Conservation (phyloP, 2,329 filamentous ascomycete species). For the Furcasterigmium sp. region DNA sequence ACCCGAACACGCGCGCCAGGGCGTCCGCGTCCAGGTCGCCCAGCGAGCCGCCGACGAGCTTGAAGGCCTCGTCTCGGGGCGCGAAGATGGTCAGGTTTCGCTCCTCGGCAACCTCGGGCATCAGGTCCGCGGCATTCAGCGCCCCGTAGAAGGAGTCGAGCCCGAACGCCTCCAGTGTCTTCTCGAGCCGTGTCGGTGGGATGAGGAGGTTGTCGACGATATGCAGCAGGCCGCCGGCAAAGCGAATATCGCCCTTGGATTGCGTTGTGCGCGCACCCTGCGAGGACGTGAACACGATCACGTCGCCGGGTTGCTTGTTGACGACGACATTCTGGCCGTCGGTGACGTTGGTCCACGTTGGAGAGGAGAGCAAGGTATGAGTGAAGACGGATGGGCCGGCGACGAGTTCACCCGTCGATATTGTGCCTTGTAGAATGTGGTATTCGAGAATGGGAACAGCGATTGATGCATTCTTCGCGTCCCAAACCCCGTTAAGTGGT, state of each 20-base stretch:
- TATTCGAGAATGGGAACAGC: conserved; percentile 51
- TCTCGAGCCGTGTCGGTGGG: conserved; percentile 33
- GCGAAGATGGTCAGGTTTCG: conserved; percentile 50
- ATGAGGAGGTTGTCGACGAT: conserved; percentile 46
- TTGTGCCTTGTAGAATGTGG: conserved; percentile 52
- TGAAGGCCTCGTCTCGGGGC: conserved; percentile 46
- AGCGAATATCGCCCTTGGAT: conserved; percentile 35
- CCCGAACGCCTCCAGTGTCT: conserved; percentile 26
- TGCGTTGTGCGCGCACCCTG: conserved; percentile 36
- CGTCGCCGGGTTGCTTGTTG: conserved; percentile 34
- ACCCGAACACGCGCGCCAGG: conserved; percentile 41
- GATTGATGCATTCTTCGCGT: conserved; percentile 36
- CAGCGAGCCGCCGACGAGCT: conserved; percentile 37
- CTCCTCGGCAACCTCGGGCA: conserved; percentile 34
- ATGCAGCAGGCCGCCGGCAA: conserved; percentile 45
- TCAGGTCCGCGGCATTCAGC: conserved; percentile 26
- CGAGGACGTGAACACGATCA: conserved; percentile 32
- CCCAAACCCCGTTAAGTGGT: conserved; percentile 41
- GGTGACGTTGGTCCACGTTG: conserved; percentile 41
- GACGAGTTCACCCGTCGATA: conserved; percentile 31
- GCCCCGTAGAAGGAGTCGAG: conserved; percentile 36
- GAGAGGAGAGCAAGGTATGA: conserved; percentile 35
- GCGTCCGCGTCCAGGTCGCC: conserved; percentile 30
- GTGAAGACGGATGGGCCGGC: conserved; percentile 31
- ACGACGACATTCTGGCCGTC: conserved; percentile 43